Evolutionary conservation across 2,329 filamentous ascomycete species (phyloP), one percentile per base, ranked within the genome.

Genomic region (Lasiodiplodia hormozganensis): DNA sequence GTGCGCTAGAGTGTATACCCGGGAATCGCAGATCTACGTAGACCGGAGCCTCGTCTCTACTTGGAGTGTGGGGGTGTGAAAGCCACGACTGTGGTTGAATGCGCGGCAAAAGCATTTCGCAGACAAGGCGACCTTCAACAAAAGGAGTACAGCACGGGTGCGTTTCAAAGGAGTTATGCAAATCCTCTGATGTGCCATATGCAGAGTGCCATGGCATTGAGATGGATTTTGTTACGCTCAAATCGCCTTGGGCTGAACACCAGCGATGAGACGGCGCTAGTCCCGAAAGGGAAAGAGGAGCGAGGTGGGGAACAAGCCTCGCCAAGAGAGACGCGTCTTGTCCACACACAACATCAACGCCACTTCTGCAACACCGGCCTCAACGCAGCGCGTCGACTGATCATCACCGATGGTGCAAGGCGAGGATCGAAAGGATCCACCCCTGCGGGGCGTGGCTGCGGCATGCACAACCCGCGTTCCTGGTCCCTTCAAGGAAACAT

Each of bases 381-480:
- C 58, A 49, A 62, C 58, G n/a, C 38, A 23, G 25, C 38, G 5
- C 12, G 8, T 47, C 21, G 38, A 40, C 36, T 47, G 56, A 47
- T 47, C 36, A 8, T 23, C 5, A 11, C n/a, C 14, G 21, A 60
- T 60, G 57, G 36, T 18, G 57, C 38, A 60, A 47, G 57, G 38
- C 57, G 12, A 16, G 34, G 38, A 47, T 47, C 18, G n/a, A 2
- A 16, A 25, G 6, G 5, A n/a, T n/a, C 38, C 57, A 11, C 23
- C 21, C 57, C 23, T 18, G 12, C 23, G 38, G 43, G 21, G 4
- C 16, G 6, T 62, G 31, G 25, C 28, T 11, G 28, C 38, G 60
- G 60, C 60, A 64, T 14, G 60, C 28, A 28, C 25, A 14, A 12
- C n/a, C 28, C 60, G 8, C 60, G 60, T 64, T 64, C 60, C 60